Evolutionary conservation across 257 asterid genomes (phyloP).

Genomic region (Solanum chilense): DNA sequence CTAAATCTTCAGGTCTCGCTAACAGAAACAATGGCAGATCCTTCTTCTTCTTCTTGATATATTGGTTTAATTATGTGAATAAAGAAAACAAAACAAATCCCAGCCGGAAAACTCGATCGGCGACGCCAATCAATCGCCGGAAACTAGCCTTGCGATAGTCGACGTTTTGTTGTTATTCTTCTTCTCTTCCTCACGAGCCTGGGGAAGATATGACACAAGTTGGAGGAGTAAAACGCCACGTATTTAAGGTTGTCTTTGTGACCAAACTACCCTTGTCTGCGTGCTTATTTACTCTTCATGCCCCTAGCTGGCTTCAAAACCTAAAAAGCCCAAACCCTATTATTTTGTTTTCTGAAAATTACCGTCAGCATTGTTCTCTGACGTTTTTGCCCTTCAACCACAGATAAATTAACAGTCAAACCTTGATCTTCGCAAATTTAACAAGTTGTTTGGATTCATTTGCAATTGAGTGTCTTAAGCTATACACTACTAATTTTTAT

Average conservation of each 20-base stretch:
- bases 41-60: background rate
- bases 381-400: background rate
- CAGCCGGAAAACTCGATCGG: background rate
- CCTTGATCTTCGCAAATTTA: background rate
- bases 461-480: background rate
- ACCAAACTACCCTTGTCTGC: background rate
- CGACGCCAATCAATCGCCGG: background rate
- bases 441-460: background rate
- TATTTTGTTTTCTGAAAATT: background rate
- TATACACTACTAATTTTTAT: no score
- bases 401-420: background rate
- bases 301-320: background rate
- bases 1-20: background rate
- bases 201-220: background rate
- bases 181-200: background rate
- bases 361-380: background rate
- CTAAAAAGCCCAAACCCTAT: background rate
- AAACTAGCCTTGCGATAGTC: background rate
- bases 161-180: background rate
- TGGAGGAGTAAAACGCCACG: background rate
- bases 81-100: background rate
- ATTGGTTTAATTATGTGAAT: background rate
- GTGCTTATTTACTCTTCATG: background rate
- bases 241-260: background rate
- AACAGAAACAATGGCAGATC: background rate